These are phyloP conservation scores for Echria macrotheca DNA, from an alignment of 495 filamentous ascomycete species.

Conservation along the genomic window DNA sequence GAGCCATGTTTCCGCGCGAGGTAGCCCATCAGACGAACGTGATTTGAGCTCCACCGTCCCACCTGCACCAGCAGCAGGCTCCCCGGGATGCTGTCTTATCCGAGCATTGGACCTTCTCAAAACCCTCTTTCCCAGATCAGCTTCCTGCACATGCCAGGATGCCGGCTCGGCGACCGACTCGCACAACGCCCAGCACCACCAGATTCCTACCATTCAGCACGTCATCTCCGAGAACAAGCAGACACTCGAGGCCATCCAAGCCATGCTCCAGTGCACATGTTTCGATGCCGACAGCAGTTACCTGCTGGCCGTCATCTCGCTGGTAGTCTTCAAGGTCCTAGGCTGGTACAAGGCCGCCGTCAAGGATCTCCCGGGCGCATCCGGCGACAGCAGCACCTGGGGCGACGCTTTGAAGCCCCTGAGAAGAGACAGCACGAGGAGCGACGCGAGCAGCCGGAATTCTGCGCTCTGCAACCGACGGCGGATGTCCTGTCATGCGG, in stretches of 20 bases:
- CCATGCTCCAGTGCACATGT: constrained; percentile 6
- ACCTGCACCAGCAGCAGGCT: not conserved
- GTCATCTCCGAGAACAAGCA: constrained; percentile 6
- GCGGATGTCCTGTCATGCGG: not conserved
- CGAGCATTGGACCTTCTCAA: not conserved
- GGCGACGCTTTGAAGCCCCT: not conserved
- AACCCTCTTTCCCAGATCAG: not conserved
- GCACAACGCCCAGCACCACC: not conserved
- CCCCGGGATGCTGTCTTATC: not conserved
- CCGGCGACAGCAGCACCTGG: not conserved
- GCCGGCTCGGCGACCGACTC: not conserved
- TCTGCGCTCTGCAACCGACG: not conserved
- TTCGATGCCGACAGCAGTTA: not conserved
- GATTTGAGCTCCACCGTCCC: not conserved
- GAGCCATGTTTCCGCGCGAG: not conserved
- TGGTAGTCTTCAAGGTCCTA: constrained; percentile 11
- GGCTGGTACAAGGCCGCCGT: constrained; percentile 3
- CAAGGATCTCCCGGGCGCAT: not conserved
- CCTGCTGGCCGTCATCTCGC: constrained; percentile 1
- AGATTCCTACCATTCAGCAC: not conserved
- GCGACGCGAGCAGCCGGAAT: not conserved
- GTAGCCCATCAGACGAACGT: not conserved
- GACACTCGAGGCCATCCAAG: constrained; percentile 4
- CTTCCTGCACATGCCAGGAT: not conserved
- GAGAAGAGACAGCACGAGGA: constrained; percentile 5